phyloP scores from a whole-genome alignment of 2,329 filamentous ascomycete species.

The Pseudopyricularia cyperi region DNA sequence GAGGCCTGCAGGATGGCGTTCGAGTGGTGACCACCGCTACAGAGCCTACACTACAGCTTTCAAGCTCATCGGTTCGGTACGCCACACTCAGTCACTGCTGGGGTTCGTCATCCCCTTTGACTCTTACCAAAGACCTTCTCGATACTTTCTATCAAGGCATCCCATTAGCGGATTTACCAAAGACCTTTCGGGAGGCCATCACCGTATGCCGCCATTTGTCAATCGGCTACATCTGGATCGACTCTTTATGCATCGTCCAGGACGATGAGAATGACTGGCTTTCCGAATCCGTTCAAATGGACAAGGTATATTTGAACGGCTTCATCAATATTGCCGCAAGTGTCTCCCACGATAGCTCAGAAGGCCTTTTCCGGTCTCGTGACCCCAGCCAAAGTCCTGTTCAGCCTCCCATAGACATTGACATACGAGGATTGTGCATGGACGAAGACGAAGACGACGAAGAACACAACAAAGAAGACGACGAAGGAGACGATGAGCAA shows the following conservation, averaged over 20 bases:
- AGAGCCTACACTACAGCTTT: background rate
- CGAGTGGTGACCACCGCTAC: background rate
- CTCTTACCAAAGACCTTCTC: background rate
- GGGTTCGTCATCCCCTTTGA: background rate
- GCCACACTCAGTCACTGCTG: background rate
- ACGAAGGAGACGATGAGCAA: background rate
- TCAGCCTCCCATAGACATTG: background rate
- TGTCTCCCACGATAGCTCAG: background rate
- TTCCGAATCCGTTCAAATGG: conserved; percentile 4
- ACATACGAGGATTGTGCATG: too few relatives aligned
- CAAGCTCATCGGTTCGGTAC: background rate
- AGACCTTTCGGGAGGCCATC: conserved; percentile 14
- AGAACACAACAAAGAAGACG: background rate
- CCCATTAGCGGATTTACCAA: conserved; percentile 5
- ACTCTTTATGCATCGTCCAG: conserved; percentile 1
- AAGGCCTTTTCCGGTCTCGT: background rate
- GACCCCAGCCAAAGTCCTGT: background rate
- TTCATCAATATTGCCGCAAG: conserved; percentile 2
- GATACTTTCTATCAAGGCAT: background rate
- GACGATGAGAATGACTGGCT: conserved; percentile 2
- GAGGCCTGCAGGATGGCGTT: background rate
- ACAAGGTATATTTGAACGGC: conserved; percentile 2
- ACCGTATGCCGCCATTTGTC: conserved; percentile 6
- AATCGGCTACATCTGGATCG: background rate
- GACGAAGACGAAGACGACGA: too few relatives aligned